A percentile compares a stretch with the other conserved stretches of the same genome.
Evolutionary conservation across 495 filamentous ascomycete genomes (phyloP).

Genomic region (Penicillium steckii): DNA sequence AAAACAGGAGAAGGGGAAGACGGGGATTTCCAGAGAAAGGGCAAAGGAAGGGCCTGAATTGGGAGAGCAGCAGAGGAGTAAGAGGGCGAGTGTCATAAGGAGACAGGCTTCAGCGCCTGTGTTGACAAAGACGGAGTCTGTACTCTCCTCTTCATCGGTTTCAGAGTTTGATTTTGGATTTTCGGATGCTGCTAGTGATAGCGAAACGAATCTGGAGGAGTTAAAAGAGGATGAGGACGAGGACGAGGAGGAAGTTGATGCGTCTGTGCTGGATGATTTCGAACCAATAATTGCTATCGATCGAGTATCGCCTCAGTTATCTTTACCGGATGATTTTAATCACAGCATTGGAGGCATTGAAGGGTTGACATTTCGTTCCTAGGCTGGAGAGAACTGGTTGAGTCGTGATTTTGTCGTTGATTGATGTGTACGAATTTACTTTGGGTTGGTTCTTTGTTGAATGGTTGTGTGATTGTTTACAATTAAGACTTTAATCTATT

Average conservation of each 20-base stretch:
- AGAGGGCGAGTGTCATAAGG: neutral
- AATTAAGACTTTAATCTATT: neutral
- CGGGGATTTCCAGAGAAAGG: neutral
- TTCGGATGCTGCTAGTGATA: constrained; percentile 16
- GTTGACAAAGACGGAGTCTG: neutral
- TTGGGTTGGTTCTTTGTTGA: neutral
- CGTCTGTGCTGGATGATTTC: constrained; percentile 1
- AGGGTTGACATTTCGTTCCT: constrained; percentile 12
- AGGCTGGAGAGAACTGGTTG: neutral
- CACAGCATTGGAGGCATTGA: constrained; percentile 24
- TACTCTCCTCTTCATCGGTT: constrained; percentile 11
- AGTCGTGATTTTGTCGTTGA: neutral
- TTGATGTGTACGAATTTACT: neutral
- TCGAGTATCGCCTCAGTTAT: constrained; percentile 19
- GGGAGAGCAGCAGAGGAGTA: neutral
- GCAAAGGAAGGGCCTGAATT: neutral
- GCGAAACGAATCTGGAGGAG: constrained; percentile 10
- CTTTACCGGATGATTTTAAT: constrained; percentile 20
- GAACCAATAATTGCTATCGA: constrained; percentile 6
- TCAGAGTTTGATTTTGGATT: constrained; percentile 31
- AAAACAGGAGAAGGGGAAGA: neutral
- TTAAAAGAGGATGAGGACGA: neutral
- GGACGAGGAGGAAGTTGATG: constrained; percentile 2
- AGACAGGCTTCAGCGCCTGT: neutral
- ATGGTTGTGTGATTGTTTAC: constrained; percentile 11